Evolutionary conservation across 2,329 filamentous ascomycete genomes (phyloP).

Genomic region (Fonsecaea erecta): DNA sequence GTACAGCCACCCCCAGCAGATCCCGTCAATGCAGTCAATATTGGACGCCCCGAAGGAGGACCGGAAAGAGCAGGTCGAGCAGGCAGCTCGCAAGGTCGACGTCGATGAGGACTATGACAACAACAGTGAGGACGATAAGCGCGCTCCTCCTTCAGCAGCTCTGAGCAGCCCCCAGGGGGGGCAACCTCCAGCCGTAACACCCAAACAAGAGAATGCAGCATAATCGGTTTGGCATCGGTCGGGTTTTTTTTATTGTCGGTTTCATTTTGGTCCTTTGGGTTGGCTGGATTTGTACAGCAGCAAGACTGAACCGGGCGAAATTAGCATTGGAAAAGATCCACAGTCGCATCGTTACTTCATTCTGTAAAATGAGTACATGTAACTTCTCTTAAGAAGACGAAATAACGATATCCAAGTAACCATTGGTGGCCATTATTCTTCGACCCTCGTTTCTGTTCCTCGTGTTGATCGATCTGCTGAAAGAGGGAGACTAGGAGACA

Average conservation of each 20-base stretch:
- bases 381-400: not conserved
- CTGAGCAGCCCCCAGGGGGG: constrained; percentile 29
- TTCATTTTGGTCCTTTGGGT: constrained; percentile 5
- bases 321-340: not conserved
- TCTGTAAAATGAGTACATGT: constrained; percentile 2
- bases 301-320: not conserved
- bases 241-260: not conserved
- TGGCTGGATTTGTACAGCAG: constrained; percentile 6
- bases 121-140: constrained; percentile 81
- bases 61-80: constrained; percentile 67
- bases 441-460: not conserved
- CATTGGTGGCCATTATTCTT: not conserved
- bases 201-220: constrained; percentile 29
- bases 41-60: constrained; percentile 62
- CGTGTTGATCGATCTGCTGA: not conserved
- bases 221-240: not conserved
- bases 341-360: not conserved
- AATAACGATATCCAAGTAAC: not conserved
- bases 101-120: constrained; percentile 98
- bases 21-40: constrained; percentile 63
- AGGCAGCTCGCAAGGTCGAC: constrained; percentile 91
- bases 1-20: constrained; percentile 60
- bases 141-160: constrained; percentile 35
- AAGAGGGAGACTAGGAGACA: too few species aligned
- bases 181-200: constrained; percentile 23